phyloP scores from a whole-genome alignment of 208 protist species.

The Acanthamoeba lenticulata region DNA sequence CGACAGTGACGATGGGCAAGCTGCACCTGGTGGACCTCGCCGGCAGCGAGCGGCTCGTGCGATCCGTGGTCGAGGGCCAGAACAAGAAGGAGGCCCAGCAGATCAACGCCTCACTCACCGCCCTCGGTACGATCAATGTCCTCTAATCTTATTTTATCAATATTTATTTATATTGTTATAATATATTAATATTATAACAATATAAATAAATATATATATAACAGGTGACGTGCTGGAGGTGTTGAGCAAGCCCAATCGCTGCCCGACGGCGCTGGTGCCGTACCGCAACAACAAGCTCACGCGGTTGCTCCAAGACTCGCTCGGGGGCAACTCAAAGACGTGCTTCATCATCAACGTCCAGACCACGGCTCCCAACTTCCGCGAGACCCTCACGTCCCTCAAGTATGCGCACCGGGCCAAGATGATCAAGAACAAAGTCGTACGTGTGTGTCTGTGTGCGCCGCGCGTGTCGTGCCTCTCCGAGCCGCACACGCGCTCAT shows the following conservation, averaged over 20 bases:
- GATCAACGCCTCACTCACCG: constrained; percentile 73
- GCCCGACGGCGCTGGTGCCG: constrained; percentile 83
- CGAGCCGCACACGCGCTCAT: not conserved
- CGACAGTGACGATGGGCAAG: constrained; percentile 62
- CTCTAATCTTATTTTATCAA: not conserved
- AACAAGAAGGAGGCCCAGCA: constrained; percentile 71
- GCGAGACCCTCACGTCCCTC: constrained; percentile 88
- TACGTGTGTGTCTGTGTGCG: not conserved
- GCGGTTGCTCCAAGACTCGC: constrained; percentile 85
- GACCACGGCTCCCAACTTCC: constrained; percentile 85
- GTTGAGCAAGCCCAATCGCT: constrained; percentile 70
- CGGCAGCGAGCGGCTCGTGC: constrained; percentile 58
- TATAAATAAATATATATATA: no score
- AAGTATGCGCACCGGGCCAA: constrained; percentile 89
- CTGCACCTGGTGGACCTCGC: constrained; percentile 78
- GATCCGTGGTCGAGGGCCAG: constrained; percentile 24
- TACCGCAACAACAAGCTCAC: constrained; percentile 91
- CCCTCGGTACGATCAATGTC: constrained; percentile 32
- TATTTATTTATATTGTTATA: not conserved
- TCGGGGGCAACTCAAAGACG: constrained; percentile 87
- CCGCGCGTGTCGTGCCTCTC: not conserved
- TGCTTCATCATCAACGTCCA: constrained; percentile 88
- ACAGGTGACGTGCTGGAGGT: constrained; percentile 59
- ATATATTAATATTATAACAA: no score
- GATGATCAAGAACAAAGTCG: constrained; percentile 89